Percentiles rank a stretch among this genome's conserved stretches.
Evolutionary conservation across 2,329 filamentous ascomycete species (phyloP).

Genomic region (Neonectria ditissima): DNA sequence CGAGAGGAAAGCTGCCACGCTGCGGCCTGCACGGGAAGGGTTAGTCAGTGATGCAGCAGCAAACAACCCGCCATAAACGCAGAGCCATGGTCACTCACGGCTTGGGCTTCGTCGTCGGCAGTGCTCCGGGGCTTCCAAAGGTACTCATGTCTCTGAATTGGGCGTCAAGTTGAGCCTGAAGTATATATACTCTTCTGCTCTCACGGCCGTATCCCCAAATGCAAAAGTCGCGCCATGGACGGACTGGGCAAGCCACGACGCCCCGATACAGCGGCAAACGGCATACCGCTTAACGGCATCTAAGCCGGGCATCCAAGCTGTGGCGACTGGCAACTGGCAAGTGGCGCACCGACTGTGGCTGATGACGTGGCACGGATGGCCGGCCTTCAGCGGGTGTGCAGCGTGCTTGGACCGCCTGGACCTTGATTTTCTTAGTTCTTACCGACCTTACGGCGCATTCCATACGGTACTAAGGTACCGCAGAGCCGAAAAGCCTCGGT

Average conservation of each 20-base stretch:
- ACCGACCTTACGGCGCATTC: constrained; percentile 9
- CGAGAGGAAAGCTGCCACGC: constrained; percentile 91
- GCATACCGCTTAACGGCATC: constrained; percentile 17
- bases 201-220: constrained; percentile 18
- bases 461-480: not conserved
- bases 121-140: constrained; percentile 78
- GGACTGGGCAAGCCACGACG: constrained; percentile 9
- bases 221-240: constrained; percentile 27
- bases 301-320: not conserved
- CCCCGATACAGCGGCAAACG: constrained; percentile 28
- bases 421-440: not conserved
- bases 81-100: constrained; percentile 64
- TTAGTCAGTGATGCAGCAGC: constrained; percentile 27
- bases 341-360: constrained; percentile 40
- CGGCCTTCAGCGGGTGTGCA: not conserved
- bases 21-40: constrained; percentile 71
- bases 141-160: constrained; percentile 62
- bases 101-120: constrained; percentile 73
- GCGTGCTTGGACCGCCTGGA: not conserved
- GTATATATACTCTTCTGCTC: constrained; percentile 10
- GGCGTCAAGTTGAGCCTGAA: constrained; percentile 23
- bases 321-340: not conserved
- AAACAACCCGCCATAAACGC: constrained; percentile 3
- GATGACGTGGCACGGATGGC: constrained; percentile 35
- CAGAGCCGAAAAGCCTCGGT: constrained; percentile 32